Conservation (phyloP, 2,329 filamentous ascomycete species). For the Phialocephala sp. region DNA sequence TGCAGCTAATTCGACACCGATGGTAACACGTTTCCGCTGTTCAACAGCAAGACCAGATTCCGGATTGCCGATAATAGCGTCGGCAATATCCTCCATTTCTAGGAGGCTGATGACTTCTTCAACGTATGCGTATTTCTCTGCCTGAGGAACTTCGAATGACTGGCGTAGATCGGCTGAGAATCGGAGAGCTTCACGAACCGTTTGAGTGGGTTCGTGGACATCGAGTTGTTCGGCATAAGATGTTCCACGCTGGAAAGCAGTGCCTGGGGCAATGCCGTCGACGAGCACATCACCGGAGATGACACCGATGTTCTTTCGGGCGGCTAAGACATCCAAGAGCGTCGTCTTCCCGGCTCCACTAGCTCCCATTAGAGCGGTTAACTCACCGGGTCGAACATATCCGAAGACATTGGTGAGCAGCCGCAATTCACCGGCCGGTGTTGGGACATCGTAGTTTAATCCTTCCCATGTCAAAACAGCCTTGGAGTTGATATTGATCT, state of each 20-base stretch:
- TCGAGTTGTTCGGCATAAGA: conserved; percentile 71
- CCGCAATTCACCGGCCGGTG: conserved; percentile 49
- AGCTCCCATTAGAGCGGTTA: conserved; percentile 67
- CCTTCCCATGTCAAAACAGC: conserved; percentile 86
- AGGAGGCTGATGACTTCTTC: conserved; percentile 69
- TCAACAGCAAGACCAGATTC: conserved; percentile 67
- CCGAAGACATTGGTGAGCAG: conserved; percentile 66
- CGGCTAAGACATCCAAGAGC: conserved; percentile 66
- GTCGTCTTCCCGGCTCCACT: conserved; percentile 72
- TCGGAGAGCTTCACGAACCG: conserved; percentile 69
- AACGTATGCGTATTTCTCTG: conserved; percentile 69
- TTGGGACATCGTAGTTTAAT: conserved; percentile 76
- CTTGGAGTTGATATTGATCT: conserved; percentile 63
- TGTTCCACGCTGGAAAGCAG: conserved; percentile 66
- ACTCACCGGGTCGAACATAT: conserved; percentile 64
- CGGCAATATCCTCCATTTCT: conserved; percentile 68
- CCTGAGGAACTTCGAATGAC: conserved; percentile 59
- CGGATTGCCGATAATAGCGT: conserved; percentile 54
- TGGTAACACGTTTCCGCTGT: conserved; percentile 71
- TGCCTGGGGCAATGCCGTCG: conserved; percentile 62
- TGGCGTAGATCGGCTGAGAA: conserved; percentile 70
- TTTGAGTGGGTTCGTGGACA: conserved; percentile 65
- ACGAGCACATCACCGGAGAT: conserved; percentile 67
- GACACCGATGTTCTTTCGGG: conserved; percentile 68
- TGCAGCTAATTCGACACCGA: conserved; percentile 64